phyloP scores from a whole-genome alignment of 208 protist genomes.

The Leishmania martiniquensis region DNA sequence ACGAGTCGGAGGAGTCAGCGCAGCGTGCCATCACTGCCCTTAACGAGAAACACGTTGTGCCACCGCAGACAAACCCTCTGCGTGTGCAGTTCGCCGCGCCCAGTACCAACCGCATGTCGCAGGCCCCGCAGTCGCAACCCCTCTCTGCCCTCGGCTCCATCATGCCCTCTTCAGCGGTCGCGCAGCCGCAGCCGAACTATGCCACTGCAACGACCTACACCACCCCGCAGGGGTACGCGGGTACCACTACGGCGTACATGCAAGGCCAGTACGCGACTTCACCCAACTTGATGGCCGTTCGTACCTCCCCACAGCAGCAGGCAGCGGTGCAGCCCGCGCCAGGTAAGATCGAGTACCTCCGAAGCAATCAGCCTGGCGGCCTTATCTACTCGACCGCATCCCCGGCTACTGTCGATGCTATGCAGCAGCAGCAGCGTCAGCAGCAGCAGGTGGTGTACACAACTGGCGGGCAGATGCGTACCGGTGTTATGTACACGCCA shows the following conservation, averaged over 20 bases:
- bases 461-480: slow-evolving; percentile 20
- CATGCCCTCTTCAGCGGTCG: slow-evolving; percentile 1
- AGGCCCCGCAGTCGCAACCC: slow-evolving; percentile 16
- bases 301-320: slow-evolving; percentile 26
- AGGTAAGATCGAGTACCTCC: slow-evolving; percentile 25
- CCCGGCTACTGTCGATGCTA: slow-evolving; percentile 8
- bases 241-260: slow-evolving; percentile 28
- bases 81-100: slow-evolving; percentile 78
- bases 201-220: slow-evolving; percentile 8
- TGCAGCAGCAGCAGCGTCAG: slow-evolving; percentile 21
- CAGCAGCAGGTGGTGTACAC: slow-evolving; percentile 37
- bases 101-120: slow-evolving; percentile 31
- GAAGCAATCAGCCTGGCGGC: slow-evolving; percentile 15
- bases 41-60: slow-evolving; percentile 79
- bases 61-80: slow-evolving; percentile 83
- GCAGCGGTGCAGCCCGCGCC: slow-evolving; percentile 19
- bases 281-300: slow-evolving; percentile 26
- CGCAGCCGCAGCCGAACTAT: slow-evolving; percentile 21
- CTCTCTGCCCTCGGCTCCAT: slow-evolving; percentile 23
- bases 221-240: slow-evolving; percentile 22
- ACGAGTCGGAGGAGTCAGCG: slow-evolving; percentile 64
- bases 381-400: slow-evolving; percentile 26
- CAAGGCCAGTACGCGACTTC: slow-evolving; percentile 23
- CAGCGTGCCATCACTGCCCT: slow-evolving; percentile 69
- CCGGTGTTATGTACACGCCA: slow-evolving; percentile 30